Conservation (phyloP, 495 filamentous ascomycete species). For the Talaromyces stipitatus region DNA sequence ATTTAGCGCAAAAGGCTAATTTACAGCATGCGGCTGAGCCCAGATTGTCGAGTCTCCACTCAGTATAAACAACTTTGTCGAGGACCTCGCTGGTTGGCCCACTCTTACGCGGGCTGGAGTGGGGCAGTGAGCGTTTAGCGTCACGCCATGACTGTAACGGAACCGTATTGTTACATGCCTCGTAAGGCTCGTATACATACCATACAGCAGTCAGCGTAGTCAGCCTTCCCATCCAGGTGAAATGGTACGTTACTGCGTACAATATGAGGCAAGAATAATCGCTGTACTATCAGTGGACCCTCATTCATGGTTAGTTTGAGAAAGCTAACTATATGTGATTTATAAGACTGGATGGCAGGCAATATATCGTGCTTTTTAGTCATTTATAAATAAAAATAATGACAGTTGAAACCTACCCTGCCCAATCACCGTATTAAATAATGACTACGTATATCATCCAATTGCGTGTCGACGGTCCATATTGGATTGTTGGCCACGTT, state of each 20-base stretch:
- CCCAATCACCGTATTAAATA: no score
- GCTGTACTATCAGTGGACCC: neutral
- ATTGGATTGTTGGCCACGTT: neutral
- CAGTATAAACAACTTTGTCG: neutral
- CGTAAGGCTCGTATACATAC: neutral
- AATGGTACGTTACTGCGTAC: neutral
- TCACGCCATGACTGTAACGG: neutral
- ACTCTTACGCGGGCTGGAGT: neutral
- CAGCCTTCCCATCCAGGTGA: neutral
- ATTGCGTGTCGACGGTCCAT: neutral
- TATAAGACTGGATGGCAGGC: no score
- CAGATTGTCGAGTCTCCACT: neutral
- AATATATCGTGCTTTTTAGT: no score
- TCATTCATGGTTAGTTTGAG: neutral
- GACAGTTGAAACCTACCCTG: no score
- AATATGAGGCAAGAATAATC: neutral
- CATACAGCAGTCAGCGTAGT: neutral
- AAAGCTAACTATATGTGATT: neutral
- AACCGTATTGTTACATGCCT: neutral
- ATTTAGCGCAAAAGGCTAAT: conserved; percentile 1
- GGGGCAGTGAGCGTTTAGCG: neutral
- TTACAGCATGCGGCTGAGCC: conserved; percentile 2
- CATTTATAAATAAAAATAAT: no score
- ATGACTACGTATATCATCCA: neutral
- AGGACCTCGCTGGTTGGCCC: neutral